Evolutionary conservation across 805 yeast genomes (phyloP).

Genomic region (Metschnikowia sp.): DNA sequence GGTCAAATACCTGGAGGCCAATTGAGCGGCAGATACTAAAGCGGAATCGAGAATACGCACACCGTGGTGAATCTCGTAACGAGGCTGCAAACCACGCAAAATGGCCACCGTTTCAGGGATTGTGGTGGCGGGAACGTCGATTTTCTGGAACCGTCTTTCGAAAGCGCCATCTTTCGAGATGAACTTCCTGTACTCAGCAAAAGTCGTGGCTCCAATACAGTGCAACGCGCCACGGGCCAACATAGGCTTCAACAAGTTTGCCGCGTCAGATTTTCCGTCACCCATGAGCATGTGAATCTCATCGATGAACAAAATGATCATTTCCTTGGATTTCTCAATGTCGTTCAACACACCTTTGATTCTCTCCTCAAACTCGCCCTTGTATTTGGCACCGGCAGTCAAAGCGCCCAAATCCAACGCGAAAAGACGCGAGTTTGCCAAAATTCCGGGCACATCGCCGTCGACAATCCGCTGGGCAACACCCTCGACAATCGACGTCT

Average conservation of each 20-base stretch:
- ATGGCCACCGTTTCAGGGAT: slow-evolving; percentile 92
- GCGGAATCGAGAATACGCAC: slow-evolving; percentile 95
- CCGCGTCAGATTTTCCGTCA: slow-evolving; percentile 96
- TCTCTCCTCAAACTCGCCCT: slow-evolving; percentile 98
- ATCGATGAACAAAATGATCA: slow-evolving; percentile 90
- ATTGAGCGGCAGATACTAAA: slow-evolving; percentile 87
- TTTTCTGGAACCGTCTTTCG: slow-evolving; percentile 96
- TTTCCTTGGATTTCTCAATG: slow-evolving; percentile 79
- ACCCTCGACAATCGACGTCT: slow-evolving; percentile 96
- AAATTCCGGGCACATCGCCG: slow-evolving; percentile 88
- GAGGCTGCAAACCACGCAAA: slow-evolving; percentile 91
- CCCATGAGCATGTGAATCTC: slow-evolving; percentile 99
- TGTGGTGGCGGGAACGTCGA: slow-evolving; percentile 93
- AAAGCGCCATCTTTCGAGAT: slow-evolving; percentile 97
- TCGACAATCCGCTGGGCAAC: slow-evolving; percentile 97
- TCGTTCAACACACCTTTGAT: slow-evolving; percentile 94
- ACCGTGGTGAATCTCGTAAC: slow-evolving; percentile 96
- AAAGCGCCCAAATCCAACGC: slow-evolving; percentile 93
- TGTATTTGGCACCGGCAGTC: slow-evolving; percentile 98
- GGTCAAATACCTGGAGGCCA: slow-evolving; percentile 91
- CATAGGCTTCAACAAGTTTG: slow-evolving; percentile 94
- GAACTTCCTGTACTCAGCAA: slow-evolving; percentile 87
- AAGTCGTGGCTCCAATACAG: slow-evolving; percentile 98
- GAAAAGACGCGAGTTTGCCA: slow-evolving; percentile 76
- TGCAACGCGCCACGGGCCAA: slow-evolving; percentile 94